Percentiles rank a stretch among this genome's conserved stretches.
These are phyloP conservation scores for Nyctanthes arbortristis DNA, from an alignment of 257 asterid species.

Conservation along the genomic window DNA sequence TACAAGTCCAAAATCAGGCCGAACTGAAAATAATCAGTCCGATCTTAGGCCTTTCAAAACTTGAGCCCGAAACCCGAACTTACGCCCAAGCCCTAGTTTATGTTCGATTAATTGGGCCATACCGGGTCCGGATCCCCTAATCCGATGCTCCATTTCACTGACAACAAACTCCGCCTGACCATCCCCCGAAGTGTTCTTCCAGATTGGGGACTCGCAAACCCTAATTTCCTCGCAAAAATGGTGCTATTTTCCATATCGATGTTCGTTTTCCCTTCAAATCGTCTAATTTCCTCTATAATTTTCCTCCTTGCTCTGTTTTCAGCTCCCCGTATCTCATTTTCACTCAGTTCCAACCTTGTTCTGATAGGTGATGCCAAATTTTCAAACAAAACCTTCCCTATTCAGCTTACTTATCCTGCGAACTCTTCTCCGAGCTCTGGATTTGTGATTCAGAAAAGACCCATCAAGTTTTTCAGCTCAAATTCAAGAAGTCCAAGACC, in stretches of 20 bases:
- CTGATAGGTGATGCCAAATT: slow-evolving; percentile 65
- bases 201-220: slow-evolving; percentile 1
- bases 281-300: slow-evolving; percentile 14
- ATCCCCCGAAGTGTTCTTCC: slow-evolving; percentile 1
- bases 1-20: too few relatives aligned
- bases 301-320: slow-evolving; percentile 31
- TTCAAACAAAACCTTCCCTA: slow-evolving; percentile 24
- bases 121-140: background rate
- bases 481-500: slow-evolving; percentile 37
- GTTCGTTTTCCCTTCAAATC: background rate
- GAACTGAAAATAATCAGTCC: too few relatives aligned
- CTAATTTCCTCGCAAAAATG: slow-evolving; percentile 20
- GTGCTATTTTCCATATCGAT: background rate
- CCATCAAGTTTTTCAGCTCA: slow-evolving; percentile 48
- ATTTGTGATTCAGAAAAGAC: slow-evolving; percentile 49
- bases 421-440: slow-evolving; percentile 58
- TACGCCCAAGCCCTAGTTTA: too few relatives aligned
- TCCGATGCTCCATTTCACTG: background rate
- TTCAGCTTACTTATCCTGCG: slow-evolving; percentile 57
- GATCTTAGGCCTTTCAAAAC: too few relatives aligned
- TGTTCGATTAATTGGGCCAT: too few relatives aligned
- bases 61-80: too few relatives aligned
- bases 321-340: slow-evolving; percentile 34
- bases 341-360: slow-evolving; percentile 46
- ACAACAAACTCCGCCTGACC: background rate